Base-by-base conservation (phyloP, 768 basidiomycete species). In the Trametes elegans region DNA sequence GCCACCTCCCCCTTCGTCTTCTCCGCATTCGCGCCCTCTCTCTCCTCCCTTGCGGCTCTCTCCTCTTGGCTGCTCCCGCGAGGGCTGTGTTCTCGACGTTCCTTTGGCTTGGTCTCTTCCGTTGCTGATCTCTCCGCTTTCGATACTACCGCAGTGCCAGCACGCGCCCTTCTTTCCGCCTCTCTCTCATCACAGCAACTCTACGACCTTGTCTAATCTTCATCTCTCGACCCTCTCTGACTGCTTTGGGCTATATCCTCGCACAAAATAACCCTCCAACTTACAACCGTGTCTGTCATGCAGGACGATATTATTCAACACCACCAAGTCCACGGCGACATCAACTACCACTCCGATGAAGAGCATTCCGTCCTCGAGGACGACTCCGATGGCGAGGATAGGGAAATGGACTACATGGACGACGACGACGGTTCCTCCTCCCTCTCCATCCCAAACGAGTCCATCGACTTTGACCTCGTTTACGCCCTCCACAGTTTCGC, bases 401-500 rank as follows among this genome's bases (percentile, higher is more conserved):
- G 79, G 31, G 86, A 87, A 19, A 68, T 68, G 31, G 84, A 89
- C 58, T 82, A 82, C 64, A 74, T 84, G 62, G 83, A 85, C 67
- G 86, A 89, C 44, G 87, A 88, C 24, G 85, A 87, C 69, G 87
- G 90, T 69, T 82, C 80, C 36, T 90, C 88, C 6, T 87, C 85
- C 8, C 81, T 93, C 29, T 92, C 89, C 31, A 90, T 93, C 57
- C 91, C 91, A 9, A 90, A 92, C 69, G 91, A 93, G 68, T 88
- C 87, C 57, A 95, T 95, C 66, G 91, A 95, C 79, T 95, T 93
- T 68, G 90, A 91, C 71, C 78, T 93, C 64, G 90, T 96, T 19
- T 94, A 93, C 64, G 87, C 88, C n/a, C 78, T 98, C 26, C 95
- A 96, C 68, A 95, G 90, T 62, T 98, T 98, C 70, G 89, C 94